Conservation (phyloP, 331 rosid species). For the Pyrus hybrid region DNA sequence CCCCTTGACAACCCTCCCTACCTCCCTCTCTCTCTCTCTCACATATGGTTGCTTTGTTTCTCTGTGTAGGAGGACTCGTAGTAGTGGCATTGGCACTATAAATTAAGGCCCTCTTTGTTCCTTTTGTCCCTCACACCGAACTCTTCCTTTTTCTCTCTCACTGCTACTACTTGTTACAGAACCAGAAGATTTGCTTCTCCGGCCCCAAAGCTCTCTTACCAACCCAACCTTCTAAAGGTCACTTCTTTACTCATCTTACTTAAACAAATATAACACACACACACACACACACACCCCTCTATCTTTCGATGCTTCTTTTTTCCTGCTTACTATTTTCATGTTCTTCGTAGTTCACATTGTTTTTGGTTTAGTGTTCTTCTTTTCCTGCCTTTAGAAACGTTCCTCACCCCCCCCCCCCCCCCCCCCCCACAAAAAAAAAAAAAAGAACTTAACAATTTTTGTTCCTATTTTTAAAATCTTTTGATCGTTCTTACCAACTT, state of each 20-base stretch:
- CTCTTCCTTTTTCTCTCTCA: constrained; percentile 9
- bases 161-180: constrained; percentile 13
- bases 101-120: constrained; percentile 48
- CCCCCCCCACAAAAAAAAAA: too few species aligned
- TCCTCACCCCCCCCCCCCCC: not conserved
- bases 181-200: constrained; percentile 20
- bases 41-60: not conserved
- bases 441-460: not conserved
- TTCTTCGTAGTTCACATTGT: constrained; percentile 4
- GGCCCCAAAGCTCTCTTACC: constrained; percentile 24
- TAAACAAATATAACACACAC: not conserved
- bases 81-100: constrained; percentile 44
- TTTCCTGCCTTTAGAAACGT: constrained; percentile 21
- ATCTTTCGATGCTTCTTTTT: too few species aligned
- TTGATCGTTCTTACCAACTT: constrained; percentile 4
- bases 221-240: constrained; percentile 50
- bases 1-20: constrained; percentile 12
- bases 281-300: too few species aligned
- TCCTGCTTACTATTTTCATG: too few species aligned
- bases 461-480: not conserved
- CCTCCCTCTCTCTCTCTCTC: constrained; percentile 1
- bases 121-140: constrained; percentile 41
- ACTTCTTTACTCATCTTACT: constrained; percentile 12
- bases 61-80: not conserved
- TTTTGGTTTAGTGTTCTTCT: not conserved